These are phyloP conservation scores for Erodium trifolium DNA, from an alignment of 441 rosid genomes.

Conservation along the genomic window DNA sequence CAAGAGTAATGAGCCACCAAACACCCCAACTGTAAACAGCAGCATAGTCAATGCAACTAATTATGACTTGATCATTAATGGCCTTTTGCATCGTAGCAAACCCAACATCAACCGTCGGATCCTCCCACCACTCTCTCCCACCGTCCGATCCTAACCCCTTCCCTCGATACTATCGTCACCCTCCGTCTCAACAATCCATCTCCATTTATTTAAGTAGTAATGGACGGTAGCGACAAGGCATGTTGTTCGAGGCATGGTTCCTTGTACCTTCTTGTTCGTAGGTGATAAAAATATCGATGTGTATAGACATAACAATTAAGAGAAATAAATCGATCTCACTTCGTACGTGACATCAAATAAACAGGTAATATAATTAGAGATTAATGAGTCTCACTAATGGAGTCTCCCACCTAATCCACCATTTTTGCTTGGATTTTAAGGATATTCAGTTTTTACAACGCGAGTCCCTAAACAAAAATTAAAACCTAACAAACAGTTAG, in stretches of 20 bases:
- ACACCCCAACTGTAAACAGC: conserved; percentile 4
- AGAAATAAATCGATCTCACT: too few relatives aligned
- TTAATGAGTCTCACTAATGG: too few relatives aligned
- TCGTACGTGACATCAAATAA: too few relatives aligned
- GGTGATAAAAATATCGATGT: too few relatives aligned
- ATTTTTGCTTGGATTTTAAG: too few relatives aligned
- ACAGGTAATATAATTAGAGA: too few relatives aligned
- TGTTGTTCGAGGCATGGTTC: background rate
- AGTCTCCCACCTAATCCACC: too few relatives aligned
- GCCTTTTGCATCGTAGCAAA: background rate
- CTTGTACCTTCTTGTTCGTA: background rate
- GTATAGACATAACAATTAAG: too few relatives aligned
- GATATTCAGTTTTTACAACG: too few relatives aligned
- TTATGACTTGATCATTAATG: background rate
- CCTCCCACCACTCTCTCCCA: background rate
- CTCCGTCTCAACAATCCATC: background rate
- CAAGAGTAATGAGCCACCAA: background rate
- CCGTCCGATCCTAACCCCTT: background rate
- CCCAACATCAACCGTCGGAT: background rate
- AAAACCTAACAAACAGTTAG: too few relatives aligned
- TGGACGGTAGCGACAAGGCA: background rate
- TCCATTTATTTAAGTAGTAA: background rate
- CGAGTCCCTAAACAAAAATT: too few relatives aligned
- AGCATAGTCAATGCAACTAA: conserved; percentile 4
- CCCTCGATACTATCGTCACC: background rate